phyloP scores from a whole-genome alignment of 768 basidiomycete species.

The Lanmaoa rubissima region DNA sequence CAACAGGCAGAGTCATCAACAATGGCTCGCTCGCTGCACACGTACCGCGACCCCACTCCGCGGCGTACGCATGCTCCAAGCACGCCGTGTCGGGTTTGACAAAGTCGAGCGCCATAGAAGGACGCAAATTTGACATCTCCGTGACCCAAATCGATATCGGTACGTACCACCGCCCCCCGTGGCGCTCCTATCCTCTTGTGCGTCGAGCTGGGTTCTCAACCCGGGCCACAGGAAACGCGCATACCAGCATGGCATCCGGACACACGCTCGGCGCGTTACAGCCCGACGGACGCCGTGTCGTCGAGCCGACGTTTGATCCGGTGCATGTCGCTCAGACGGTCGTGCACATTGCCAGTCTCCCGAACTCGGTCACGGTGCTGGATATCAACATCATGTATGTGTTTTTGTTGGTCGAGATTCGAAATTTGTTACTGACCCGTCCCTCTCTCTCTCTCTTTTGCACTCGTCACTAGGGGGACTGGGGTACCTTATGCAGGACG shows the following conservation, averaged over 20 bases:
- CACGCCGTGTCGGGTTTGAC: slow-evolving; percentile 79
- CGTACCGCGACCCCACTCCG: slow-evolving; percentile 60
- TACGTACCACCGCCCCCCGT: slow-evolving; percentile 17
- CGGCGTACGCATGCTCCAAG: slow-evolving; percentile 75
- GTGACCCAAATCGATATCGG: slow-evolving; percentile 85
- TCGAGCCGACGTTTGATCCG: slow-evolving; percentile 69
- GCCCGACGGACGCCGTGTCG: slow-evolving; percentile 55
- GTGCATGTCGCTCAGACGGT: slow-evolving; percentile 69
- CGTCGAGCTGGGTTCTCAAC: too few species aligned
- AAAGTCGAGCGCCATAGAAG: slow-evolving; percentile 74
- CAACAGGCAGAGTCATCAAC: slow-evolving; percentile 73
- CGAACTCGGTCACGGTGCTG: slow-evolving; percentile 66
- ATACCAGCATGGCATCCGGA: slow-evolving; percentile 53
- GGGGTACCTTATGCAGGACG: slow-evolving; percentile 47
- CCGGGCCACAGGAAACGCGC: slow-evolving; percentile 46
- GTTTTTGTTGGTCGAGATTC: background rate
- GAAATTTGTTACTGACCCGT: background rate
- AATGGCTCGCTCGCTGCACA: slow-evolving; percentile 80
- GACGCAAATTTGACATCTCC: slow-evolving; percentile 68
- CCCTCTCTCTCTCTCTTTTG: background rate
- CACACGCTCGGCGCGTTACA: slow-evolving; percentile 57
- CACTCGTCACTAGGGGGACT: slow-evolving; percentile 37
- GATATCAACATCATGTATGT: slow-evolving; percentile 74
- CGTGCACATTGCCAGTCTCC: slow-evolving; percentile 69
- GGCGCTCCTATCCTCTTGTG: too few species aligned